Conservation (phyloP, 1,284 basidiomycete genomes). For the Ustilago nuda region DNA sequence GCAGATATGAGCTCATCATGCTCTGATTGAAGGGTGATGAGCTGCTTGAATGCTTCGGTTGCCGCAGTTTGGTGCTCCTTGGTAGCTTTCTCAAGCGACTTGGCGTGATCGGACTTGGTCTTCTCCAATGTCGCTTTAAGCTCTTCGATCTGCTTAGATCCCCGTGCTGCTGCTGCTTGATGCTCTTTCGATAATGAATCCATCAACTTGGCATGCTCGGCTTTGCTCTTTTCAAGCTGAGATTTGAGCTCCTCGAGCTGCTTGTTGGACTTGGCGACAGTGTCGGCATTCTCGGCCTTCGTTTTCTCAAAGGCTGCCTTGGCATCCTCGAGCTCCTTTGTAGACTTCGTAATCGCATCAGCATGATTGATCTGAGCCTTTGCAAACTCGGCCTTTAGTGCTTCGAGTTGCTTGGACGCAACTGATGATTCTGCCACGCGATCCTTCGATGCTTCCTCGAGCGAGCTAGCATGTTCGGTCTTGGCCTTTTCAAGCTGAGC, state of each 20-base stretch:
- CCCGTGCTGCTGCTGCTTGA: slow-evolving; percentile 1
- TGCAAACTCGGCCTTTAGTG: slow-evolving; percentile 6
- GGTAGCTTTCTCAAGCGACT: slow-evolving; percentile 12
- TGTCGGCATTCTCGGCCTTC: slow-evolving; percentile 17
- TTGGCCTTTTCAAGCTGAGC: slow-evolving; percentile 28
- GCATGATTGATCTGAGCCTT: not conserved
- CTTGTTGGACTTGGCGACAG: not conserved
- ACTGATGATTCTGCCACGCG: not conserved
- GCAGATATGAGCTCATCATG: slow-evolving; percentile 10
- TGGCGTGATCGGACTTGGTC: slow-evolving; percentile 9
- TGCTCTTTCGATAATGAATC: not conserved
- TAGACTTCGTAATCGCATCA: not conserved
- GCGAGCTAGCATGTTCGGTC: slow-evolving; percentile 14
- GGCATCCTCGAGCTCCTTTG: not conserved
- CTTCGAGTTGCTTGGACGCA: slow-evolving; percentile 13
- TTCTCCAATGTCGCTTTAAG: slow-evolving; percentile 2
- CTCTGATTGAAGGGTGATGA: slow-evolving; percentile 13
- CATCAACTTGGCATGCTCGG: slow-evolving; percentile 1
- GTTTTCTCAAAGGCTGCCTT: slow-evolving; percentile 4
- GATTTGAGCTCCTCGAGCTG: not conserved
- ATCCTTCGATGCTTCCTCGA: slow-evolving; percentile 7
- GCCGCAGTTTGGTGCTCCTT: slow-evolving; percentile 12
- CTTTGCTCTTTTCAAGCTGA: slow-evolving; percentile 9
- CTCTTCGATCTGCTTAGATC: not conserved
- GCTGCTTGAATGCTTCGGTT: slow-evolving; percentile 3